Evolutionary conservation across 176 grass and related monocot genomes (phyloP).

Genomic region (Aegilops longissima): DNA sequence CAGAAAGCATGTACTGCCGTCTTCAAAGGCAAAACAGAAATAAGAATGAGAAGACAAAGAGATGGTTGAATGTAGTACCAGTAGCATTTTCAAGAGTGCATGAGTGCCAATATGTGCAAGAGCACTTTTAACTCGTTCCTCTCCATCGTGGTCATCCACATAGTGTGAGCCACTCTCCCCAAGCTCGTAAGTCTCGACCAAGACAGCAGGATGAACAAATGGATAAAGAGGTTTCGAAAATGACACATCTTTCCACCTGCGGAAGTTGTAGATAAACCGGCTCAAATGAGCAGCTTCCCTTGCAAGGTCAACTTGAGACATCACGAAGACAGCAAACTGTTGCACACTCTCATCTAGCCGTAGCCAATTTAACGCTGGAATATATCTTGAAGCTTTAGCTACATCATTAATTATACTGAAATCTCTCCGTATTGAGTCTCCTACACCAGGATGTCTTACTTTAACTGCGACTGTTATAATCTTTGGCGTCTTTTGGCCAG

Average conservation of each 20-base stretch:
- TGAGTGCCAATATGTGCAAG: too few relatives aligned
- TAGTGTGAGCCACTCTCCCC: constrained; percentile 86
- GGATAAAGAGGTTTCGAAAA: constrained; percentile 94
- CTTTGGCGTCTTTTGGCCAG: constrained; percentile 40
- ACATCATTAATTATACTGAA: constrained; percentile 79
- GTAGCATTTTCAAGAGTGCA: too few relatives aligned
- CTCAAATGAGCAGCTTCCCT: constrained; percentile 96
- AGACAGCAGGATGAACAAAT: constrained; percentile 95
- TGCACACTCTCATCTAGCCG: constrained; percentile 96
- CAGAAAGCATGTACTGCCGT: too few relatives aligned
- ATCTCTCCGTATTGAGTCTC: constrained; percentile 89
- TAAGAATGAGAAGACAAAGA: too few relatives aligned
- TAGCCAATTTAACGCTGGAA: constrained; percentile 82
- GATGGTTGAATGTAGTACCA: too few relatives aligned
- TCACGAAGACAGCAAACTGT: constrained; percentile 99
- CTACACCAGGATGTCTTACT: constrained; percentile 92
- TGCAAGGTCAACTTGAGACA: constrained; percentile 98
- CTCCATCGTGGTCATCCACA: constrained; percentile 92
- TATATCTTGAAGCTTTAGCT: constrained; percentile 81
- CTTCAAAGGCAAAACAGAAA: too few relatives aligned
- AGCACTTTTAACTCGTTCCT: constrained; percentile 13
- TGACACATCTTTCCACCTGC: constrained; percentile 95
- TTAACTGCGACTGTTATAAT: constrained; percentile 80
- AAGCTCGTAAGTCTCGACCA: constrained; percentile 92
- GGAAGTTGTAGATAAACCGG: constrained; percentile 97